Evolutionary conservation across 2,329 filamentous ascomycete species (phyloP).

Genomic region (Dactylella cylindrospora): DNA sequence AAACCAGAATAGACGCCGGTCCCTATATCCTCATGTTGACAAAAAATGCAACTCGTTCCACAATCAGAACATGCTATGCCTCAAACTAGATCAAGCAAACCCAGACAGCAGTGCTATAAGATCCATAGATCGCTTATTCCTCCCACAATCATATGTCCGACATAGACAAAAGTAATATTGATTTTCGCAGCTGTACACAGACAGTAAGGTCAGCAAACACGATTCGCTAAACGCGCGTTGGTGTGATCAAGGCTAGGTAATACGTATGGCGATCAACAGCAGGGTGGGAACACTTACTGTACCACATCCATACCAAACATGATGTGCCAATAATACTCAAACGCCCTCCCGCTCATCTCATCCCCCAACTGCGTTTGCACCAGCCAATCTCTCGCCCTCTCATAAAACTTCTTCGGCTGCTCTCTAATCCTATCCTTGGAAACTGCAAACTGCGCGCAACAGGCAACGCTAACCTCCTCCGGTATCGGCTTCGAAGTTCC

Average conservation of each 20-base stretch:
- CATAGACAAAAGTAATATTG: slow-evolving; percentile 19
- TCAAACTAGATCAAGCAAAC: too few species aligned
- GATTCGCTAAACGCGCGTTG: background rate
- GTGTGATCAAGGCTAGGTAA: background rate
- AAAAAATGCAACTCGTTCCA: too few species aligned
- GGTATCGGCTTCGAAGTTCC: slow-evolving; percentile 14
- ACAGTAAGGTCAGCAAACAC: too few species aligned
- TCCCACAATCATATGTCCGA: slow-evolving; percentile 15
- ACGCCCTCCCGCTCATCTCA: slow-evolving; percentile 61
- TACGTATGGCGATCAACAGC: too few species aligned
- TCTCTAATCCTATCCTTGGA: slow-evolving; percentile 58
- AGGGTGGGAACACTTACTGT: slow-evolving; percentile 20
- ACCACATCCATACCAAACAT: slow-evolving; percentile 51
- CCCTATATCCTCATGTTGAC: too few species aligned
- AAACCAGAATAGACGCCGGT: too few species aligned
- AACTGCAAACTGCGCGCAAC: slow-evolving; percentile 67
- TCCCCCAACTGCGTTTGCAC: slow-evolving; percentile 60
- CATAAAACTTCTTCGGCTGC: slow-evolving; percentile 59
- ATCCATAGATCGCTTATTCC: background rate
- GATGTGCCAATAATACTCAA: slow-evolving; percentile 69
- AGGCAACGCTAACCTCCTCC: slow-evolving; percentile 59
- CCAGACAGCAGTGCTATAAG: too few species aligned
- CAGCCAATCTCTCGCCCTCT: slow-evolving; percentile 63
- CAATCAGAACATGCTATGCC: too few species aligned
- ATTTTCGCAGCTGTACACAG: slow-evolving; percentile 10